Evolutionary conservation across 164 flowering plant genomes (phyloP).

Genomic region (Vitis rotundifolia): DNA sequence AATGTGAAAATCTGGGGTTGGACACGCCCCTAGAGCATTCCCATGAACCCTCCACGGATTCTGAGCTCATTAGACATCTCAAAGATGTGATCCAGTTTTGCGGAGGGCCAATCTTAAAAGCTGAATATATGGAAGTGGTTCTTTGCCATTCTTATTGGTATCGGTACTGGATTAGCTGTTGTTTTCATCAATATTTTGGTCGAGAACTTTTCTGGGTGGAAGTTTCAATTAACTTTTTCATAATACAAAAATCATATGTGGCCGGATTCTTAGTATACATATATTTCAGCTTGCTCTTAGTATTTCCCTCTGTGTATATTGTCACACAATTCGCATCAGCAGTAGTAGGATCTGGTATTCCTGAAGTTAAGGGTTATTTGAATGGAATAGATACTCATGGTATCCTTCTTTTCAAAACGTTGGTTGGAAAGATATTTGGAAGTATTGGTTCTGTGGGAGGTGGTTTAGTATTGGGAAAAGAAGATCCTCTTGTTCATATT

Average conservation of each 20-base stretch:
- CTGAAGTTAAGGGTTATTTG: conserved; percentile 97
- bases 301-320: conserved; percentile 83
- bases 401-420: conserved; percentile 91
- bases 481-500: conserved; percentile 98
- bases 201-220: conserved; percentile 98
- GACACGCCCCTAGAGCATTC: too few species aligned
- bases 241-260: conserved; percentile 85
- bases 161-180: conserved; percentile 87
- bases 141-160: conserved; percentile 5
- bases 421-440: conserved; percentile 98
- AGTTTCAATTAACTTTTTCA: conserved; percentile 73
- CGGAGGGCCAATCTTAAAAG: too few species aligned
- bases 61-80: too few species aligned
- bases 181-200: conserved; percentile 90
- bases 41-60: too few species aligned
- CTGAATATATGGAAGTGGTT: too few species aligned
- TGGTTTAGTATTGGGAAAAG: conserved; percentile 96
- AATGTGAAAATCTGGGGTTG: too few species aligned
- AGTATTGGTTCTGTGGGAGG: conserved; percentile 99
- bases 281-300: conserved; percentile 73
- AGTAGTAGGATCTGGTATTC: conserved; percentile 97
- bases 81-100: too few species aligned
- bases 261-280: conserved; percentile 82
- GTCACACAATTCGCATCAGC: conserved; percentile 92
- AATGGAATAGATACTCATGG: conserved; percentile 96